Evolutionary conservation across 202 grass and related monocot genomes (phyloP), one percentile per base, ranked within the genome.

Genomic region (Bolboschoenoplectus hybrid): DNA sequence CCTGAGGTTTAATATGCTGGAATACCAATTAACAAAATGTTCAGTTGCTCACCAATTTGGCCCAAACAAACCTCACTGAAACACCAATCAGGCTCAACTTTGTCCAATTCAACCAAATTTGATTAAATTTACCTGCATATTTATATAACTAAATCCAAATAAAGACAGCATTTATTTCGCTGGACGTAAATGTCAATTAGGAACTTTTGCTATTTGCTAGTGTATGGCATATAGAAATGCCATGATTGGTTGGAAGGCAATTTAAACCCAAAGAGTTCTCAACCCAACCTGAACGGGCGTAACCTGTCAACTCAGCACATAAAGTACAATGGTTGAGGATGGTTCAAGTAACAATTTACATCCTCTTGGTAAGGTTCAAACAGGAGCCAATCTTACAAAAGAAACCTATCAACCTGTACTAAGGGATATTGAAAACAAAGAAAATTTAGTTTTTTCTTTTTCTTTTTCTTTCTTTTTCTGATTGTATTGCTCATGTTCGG

Each of bases 191-290:
- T 78, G 51, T 56, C 34, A 12, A 78, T 26, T 78, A 57, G 32
- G 51, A 78, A 38, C 5, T 78, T 53, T 17, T 76, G 4, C 43
- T 76, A 78, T 78, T 57, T 39, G 51, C 51, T 26, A 78, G 12
- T 40, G 12, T 40, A 58, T 41, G 58, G 51, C 34, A 41, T 40
- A 41, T 40, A 7, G 51, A 38, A 68, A 57, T 57, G 6, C 40
- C 19, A 58, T 78, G 51, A 78, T 57, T 78, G 51, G 12, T 38
- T 56, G 32, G 70, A 56, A 57, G 74, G 34, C 12, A 78, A 17
- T 45, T 56, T 78, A 9, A 50, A 55, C 74, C 26, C 49, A 13
- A 77, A 77, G 12, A n/a, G 34, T 56, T 55, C 10, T 56, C 19
- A 53, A 56, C 32, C 74, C 5, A 77, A 36, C 34, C 50, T 56